phyloP scores from a whole-genome alignment of 306 rosid genomes.

The Casuarina equisetifolia region DNA sequence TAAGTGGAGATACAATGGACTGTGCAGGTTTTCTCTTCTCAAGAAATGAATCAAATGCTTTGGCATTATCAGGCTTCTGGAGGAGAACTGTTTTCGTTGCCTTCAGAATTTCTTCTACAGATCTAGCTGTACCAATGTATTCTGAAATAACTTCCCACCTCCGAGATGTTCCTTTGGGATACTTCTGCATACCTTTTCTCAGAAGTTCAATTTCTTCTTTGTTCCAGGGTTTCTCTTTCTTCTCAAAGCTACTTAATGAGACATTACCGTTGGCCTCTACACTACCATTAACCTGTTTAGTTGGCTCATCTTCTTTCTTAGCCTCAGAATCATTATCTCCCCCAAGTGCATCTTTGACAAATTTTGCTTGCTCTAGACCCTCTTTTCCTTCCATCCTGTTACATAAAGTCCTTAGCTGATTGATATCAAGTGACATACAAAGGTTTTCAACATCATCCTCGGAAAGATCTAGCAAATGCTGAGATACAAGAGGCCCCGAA shows the following conservation, averaged over 20 bases:
- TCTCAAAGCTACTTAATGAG: constrained; percentile 49
- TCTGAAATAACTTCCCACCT: constrained; percentile 99
- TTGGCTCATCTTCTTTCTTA: constrained; percentile 41
- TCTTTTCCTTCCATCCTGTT: constrained; percentile 67
- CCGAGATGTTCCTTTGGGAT: constrained; percentile 91
- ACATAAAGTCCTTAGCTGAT: constrained; percentile 67
- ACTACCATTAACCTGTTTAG: constrained; percentile 57
- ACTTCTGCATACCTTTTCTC: constrained; percentile 84
- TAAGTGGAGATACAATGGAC: constrained; percentile 84
- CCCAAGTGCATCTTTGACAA: constrained; percentile 55
- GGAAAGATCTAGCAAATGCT: constrained; percentile 50
- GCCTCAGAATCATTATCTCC: constrained; percentile 39
- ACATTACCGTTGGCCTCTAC: constrained; percentile 48
- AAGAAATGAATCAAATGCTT: constrained; percentile 90
- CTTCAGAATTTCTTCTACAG: constrained; percentile 94
- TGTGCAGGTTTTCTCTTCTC: constrained; percentile 91
- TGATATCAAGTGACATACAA: constrained; percentile 62
- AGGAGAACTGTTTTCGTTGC: constrained; percentile 94
- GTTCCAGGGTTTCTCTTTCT: constrained; percentile 91
- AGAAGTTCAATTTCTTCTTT: constrained; percentile 90
- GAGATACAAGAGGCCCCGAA: constrained; percentile 55
- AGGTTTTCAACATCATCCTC: constrained; percentile 78
- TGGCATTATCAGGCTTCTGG: constrained; percentile 91
- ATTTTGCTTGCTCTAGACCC: constrained; percentile 51
- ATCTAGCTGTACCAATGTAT: constrained; percentile 86